A percentile compares a stretch with the other conserved stretches of the same genome.
Evolutionary conservation across 2,329 filamentous ascomycete genomes (phyloP).

Genomic region (Hypoxylon sp.): DNA sequence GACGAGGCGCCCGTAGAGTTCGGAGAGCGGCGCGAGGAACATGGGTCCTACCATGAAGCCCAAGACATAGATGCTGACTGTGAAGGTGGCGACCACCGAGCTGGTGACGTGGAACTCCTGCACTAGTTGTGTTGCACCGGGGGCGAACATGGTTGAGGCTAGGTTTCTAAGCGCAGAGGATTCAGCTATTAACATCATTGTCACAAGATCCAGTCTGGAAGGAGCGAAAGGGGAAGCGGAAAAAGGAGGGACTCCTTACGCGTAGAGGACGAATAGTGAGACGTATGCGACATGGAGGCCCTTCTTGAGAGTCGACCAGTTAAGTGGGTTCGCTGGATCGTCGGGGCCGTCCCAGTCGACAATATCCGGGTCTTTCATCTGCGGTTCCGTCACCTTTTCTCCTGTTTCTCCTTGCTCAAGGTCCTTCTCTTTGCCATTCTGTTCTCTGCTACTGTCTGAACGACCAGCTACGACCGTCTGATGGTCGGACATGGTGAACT

Average conservation of each 20-base stretch:
- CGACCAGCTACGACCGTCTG: background rate
- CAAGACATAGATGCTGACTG: conserved; percentile 68
- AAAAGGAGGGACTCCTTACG: conserved; percentile 16
- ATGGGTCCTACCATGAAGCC: conserved; percentile 65
- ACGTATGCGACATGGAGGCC: conserved; percentile 54
- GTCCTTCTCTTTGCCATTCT: conserved; percentile 11
- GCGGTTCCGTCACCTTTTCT: background rate
- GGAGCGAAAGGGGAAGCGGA: background rate
- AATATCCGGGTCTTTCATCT: conserved; percentile 58
- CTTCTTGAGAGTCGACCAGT: conserved; percentile 71
- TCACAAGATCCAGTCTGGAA: too few species aligned
- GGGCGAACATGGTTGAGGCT: conserved; percentile 66
- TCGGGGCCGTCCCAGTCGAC: conserved; percentile 72
- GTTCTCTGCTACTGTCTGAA: background rate
- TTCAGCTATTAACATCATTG: background rate
- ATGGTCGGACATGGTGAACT: conserved; percentile 12
- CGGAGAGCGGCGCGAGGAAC: conserved; percentile 63
- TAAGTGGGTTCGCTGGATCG: conserved; percentile 74
- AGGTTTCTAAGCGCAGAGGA: conserved; percentile 26
- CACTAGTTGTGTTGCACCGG: conserved; percentile 65
- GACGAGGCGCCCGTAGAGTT: conserved; percentile 61
- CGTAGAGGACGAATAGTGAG: conserved; percentile 54
- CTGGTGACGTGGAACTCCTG: conserved; percentile 59
- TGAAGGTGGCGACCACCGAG: conserved; percentile 58
- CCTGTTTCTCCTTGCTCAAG: conserved; percentile 19